These are phyloP conservation scores for Iberis pinnata DNA, from an alignment of 345 rosid species.

Conservation along the genomic window DNA sequence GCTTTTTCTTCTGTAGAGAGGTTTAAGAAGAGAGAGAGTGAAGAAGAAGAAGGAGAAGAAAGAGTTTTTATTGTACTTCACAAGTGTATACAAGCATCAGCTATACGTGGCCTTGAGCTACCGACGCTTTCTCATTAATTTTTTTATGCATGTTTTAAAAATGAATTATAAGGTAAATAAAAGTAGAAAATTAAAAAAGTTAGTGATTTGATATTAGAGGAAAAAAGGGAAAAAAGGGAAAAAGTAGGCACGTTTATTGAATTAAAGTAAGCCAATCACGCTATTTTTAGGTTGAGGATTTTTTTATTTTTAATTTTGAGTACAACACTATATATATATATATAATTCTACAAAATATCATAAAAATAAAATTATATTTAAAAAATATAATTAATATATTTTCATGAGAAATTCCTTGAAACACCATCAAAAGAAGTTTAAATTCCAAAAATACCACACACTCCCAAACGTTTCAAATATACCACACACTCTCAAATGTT, in stretches of 20 bases:
- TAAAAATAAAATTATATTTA: too few species aligned
- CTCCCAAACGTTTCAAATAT: too few species aligned
- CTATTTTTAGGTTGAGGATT: neutral
- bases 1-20: constrained; percentile 1
- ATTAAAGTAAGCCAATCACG: constrained; percentile 31
- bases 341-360: too few species aligned
- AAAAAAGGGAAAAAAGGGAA: neutral
- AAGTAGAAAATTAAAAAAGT: neutral
- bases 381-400: too few species aligned
- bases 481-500: too few species aligned
- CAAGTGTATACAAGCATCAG: constrained; percentile 36
- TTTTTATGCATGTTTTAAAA: constrained; percentile 17
- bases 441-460: too few species aligned
- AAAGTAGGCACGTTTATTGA: constrained; percentile 24
- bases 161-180: neutral
- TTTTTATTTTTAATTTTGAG: neutral
- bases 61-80: constrained; percentile 31
- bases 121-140: constrained; percentile 34
- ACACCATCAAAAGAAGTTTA: too few species aligned
- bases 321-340: too few species aligned
- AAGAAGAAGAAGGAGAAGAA: constrained; percentile 16
- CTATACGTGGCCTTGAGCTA: constrained; percentile 40
- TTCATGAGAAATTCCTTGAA: too few species aligned
- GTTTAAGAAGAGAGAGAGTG: neutral
- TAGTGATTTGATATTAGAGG: neutral